phyloP scores from a whole-genome alignment of 2,329 filamentous ascomycete genomes.

The Neofusicoccum ribis region DNA sequence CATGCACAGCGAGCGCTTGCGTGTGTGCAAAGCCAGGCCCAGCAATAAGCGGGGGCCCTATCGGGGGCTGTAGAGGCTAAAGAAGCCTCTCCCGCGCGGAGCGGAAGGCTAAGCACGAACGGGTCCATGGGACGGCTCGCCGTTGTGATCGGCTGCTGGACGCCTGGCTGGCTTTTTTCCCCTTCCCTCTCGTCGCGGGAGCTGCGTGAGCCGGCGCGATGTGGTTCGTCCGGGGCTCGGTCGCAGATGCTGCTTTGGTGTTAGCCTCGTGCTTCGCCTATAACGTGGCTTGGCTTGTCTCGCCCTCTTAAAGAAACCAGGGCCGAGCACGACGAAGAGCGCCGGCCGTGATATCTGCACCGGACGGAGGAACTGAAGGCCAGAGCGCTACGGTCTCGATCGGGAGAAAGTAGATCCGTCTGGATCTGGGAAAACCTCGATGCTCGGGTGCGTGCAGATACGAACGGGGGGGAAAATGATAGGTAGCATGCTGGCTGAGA shows the following conservation, averaged over 20 bases:
- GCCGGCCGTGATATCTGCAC: neutral
- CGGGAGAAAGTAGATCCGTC: neutral
- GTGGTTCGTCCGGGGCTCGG: conserved; percentile 2
- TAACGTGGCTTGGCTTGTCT: neutral
- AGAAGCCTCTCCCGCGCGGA: neutral
- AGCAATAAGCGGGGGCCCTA: neutral
- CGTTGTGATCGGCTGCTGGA: conserved; percentile 2
- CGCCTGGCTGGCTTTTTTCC: neutral
- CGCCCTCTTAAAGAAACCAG: neutral
- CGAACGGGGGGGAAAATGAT: neutral
- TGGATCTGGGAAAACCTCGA: neutral
- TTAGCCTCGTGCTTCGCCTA: neutral
- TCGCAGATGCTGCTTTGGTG: neutral
- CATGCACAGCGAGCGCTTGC: neutral
- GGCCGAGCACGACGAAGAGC: neutral
- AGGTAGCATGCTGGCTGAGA: neutral
- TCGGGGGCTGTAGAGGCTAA: neutral
- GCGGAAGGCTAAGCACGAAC: conserved; percentile 8
- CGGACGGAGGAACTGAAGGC: neutral
- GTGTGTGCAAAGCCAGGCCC: neutral
- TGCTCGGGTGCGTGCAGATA: neutral
- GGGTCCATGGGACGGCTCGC: conserved; percentile 5
- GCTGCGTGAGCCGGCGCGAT: neutral
- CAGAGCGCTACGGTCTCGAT: neutral
- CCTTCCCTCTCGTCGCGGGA: neutral